Evolutionary conservation across 257 asterid species (phyloP).

Genomic region (Lantana camara): DNA sequence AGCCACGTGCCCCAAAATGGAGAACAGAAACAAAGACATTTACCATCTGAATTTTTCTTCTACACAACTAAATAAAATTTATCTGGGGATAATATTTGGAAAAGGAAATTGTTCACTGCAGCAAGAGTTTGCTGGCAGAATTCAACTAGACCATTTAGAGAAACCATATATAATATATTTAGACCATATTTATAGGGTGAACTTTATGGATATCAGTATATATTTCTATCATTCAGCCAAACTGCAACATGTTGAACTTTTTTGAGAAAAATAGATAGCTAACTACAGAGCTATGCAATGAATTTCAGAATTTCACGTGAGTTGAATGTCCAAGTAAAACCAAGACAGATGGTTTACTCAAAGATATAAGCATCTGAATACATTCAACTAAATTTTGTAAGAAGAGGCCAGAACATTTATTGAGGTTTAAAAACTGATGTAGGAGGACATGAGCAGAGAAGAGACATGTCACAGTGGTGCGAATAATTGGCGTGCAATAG

Average conservation of each 20-base stretch:
- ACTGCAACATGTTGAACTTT: slow-evolving; percentile 15
- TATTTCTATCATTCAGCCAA: slow-evolving; percentile 17
- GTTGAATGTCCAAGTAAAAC: slow-evolving; percentile 7
- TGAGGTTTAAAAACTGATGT: slow-evolving; percentile 2
- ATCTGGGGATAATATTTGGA: slow-evolving; percentile 12
- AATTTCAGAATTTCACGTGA: slow-evolving; percentile 7
- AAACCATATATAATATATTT: background rate
- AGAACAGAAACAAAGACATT: slow-evolving; percentile 12
- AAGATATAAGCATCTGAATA: slow-evolving; percentile 11
- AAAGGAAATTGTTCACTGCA: slow-evolving; percentile 8
- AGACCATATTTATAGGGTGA: background rate
- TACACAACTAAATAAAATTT: slow-evolving; percentile 4
- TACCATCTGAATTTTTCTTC: background rate
- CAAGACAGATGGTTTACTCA: slow-evolving; percentile 17
- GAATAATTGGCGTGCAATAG: slow-evolving; percentile 9
- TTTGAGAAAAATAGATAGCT: slow-evolving; percentile 14
- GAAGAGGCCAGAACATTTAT: slow-evolving; percentile 7
- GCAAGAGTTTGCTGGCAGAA: slow-evolving; percentile 14
- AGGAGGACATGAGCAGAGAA: slow-evolving; percentile 10
- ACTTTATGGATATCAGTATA: slow-evolving; percentile 9
- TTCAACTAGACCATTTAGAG: slow-evolving; percentile 23
- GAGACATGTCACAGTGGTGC: slow-evolving; percentile 5
- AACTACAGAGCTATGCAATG: slow-evolving; percentile 3
- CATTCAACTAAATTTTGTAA: slow-evolving; percentile 16
- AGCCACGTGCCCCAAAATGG: slow-evolving; percentile 13